Evolutionary conservation across 2,329 filamentous ascomycete species (phyloP).

Genomic region (Cercospora sp.): DNA sequence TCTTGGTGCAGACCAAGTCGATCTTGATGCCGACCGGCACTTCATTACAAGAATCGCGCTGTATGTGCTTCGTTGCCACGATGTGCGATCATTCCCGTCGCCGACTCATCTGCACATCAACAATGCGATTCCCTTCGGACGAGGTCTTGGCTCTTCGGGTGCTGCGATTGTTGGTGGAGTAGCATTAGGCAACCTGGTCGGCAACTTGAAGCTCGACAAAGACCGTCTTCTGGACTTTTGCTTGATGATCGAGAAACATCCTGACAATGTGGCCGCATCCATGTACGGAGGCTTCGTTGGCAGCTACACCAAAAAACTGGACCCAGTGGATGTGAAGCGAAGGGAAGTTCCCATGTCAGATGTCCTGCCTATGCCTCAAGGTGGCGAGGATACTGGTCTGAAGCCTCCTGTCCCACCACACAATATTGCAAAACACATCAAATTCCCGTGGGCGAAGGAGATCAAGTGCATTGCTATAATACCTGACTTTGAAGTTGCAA

Average conservation of each 20-base stretch:
- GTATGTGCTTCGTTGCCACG: constrained; percentile 91
- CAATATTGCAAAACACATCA: constrained; percentile 94
- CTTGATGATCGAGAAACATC: constrained; percentile 92
- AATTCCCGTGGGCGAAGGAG: constrained; percentile 88
- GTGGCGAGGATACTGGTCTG: constrained; percentile 85
- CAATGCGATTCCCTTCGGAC: constrained; percentile 90
- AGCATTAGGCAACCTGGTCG: constrained; percentile 86
- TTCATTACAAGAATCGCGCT: constrained; percentile 91
- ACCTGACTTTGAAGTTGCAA: constrained; percentile 93
- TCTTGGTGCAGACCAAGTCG: constrained; percentile 74
- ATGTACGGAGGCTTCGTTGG: constrained; percentile 96
- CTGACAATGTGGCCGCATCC: constrained; percentile 91
- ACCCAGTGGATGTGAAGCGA: constrained; percentile 82
- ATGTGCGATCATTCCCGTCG: constrained; percentile 76
- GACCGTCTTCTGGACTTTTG: constrained; percentile 91
- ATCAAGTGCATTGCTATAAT: constrained; percentile 98
- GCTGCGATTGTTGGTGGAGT: constrained; percentile 95
- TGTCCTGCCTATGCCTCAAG: constrained; percentile 85
- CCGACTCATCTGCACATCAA: constrained; percentile 92
- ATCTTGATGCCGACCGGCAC: constrained; percentile 81
- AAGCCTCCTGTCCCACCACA: constrained; percentile 84
- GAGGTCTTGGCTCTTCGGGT: constrained; percentile 91
- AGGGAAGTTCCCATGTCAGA: constrained; percentile 94
- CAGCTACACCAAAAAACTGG: constrained; percentile 90
- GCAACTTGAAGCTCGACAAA: constrained; percentile 72